Percentiles rank a stretch among this genome's conserved stretches.
These are phyloP conservation scores for Colletotrichum tanaceti DNA, from an alignment of 2,329 filamentous ascomycete genomes.

Conservation along the genomic window DNA sequence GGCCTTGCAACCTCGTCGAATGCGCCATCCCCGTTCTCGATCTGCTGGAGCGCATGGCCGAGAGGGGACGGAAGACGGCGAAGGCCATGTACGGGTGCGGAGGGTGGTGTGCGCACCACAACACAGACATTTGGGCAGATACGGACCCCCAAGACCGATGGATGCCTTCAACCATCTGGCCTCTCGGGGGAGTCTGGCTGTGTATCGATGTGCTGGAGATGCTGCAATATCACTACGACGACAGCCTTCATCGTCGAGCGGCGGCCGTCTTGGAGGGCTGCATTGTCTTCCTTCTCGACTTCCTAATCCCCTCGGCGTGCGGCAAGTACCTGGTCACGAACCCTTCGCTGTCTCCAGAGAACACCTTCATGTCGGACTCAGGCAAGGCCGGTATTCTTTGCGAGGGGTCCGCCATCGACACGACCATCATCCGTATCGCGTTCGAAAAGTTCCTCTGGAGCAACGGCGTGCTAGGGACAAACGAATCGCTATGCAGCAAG, in stretches of 20 bases:
- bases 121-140: constrained; percentile 53
- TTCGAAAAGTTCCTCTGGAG: constrained; percentile 45
- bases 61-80: constrained; percentile 49
- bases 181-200: constrained; percentile 55
- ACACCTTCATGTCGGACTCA: constrained; percentile 44
- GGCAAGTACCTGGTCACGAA: constrained; percentile 45
- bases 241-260: constrained; percentile 43
- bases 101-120: constrained; percentile 52
- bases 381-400: constrained; percentile 53
- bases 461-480: constrained; percentile 33
- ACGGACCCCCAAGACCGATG: constrained; percentile 50
- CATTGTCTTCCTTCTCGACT: constrained; percentile 48
- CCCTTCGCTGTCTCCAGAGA: constrained; percentile 47
- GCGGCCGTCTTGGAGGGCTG: constrained; percentile 47
- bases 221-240: constrained; percentile 51
- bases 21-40: constrained; percentile 30
- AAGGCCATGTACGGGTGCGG: constrained; percentile 48
- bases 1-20: constrained; percentile 33
- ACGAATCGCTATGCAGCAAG: constrained; percentile 11
- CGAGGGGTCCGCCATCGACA: constrained; percentile 61
- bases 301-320: constrained; percentile 43
- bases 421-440: constrained; percentile 44
- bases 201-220: constrained; percentile 53
- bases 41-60: constrained; percentile 52
- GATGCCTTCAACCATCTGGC: constrained; percentile 52